Evolutionary conservation across 2,329 filamentous ascomycete genomes (phyloP), one percentile per base, ranked within the genome.

Genomic region (Cladosporium sphaerospermum): DNA sequence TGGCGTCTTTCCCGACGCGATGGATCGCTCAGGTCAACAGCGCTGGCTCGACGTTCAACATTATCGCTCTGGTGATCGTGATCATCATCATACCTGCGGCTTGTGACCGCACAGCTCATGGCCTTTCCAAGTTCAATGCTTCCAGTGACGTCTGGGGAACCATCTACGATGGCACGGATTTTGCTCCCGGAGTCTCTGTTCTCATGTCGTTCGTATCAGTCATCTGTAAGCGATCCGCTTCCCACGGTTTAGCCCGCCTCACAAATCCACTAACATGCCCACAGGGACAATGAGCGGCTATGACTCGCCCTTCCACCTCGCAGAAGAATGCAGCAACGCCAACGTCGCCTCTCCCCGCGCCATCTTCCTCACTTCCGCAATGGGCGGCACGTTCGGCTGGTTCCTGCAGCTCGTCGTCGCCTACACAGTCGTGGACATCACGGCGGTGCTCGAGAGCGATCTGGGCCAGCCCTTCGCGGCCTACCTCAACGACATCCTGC

Each of bases 281-380:
- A 32, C 42, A 44, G 42, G 42, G 56, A 58, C 56, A 16, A 57
- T 59, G 57, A 50, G 43, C 18, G 82, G 83, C 39, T 86, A 86
- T 64, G 84, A 87, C 66, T 78, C 78, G 0, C 81, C 84, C 0
- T 88, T 88, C 66, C 85, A 89, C 69, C 69, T 89, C n/a, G 78
- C 82, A 3, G 85, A 89, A 64, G 85, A 89, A 67, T 89, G 85
- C 68, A 83, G 81, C 55, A 89, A 89, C 60, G 85, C 86, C 28
- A 82, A 80, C 59, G 70, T 88, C 43, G 85, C 86, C 31, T 80
- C 83, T 9, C 85, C 85, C 0, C 79, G 85, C 10, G 85, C 85
- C 7, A 89, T 89, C 49, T 80, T 88, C 36, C 73, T 88, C 63
- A 89, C 86, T 0, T 82, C 82, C 1, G 79, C 72, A 1, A 73